Percentiles rank a stretch among this genome's conserved stretches.
Conservation (phyloP, 1,139 yeast species). For the Spencermartinsiella ligniputridi region DNA sequence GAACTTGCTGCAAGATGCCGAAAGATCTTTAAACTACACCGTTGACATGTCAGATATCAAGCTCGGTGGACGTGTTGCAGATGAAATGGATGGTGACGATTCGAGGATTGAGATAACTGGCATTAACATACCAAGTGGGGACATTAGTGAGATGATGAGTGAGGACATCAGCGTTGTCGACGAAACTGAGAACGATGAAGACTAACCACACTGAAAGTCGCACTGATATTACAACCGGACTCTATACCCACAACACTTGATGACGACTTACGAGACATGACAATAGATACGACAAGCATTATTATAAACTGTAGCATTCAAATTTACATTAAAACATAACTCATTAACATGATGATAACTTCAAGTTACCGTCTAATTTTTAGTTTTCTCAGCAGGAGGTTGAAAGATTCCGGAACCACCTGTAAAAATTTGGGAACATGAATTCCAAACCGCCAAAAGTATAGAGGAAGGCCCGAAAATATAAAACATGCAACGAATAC, state of each 20-base stretch:
- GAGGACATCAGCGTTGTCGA: too few species aligned
- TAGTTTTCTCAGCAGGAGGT: neutral
- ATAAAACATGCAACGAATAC: conserved; percentile 31
- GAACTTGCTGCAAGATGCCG: conserved; percentile 21
- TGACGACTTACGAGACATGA: too few species aligned
- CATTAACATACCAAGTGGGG: too few species aligned
- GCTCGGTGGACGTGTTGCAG: conserved; percentile 9
- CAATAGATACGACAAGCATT: too few species aligned
- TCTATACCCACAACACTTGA: too few species aligned
- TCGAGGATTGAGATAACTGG: too few species aligned
- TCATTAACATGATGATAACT: neutral
- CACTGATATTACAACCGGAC: too few species aligned
- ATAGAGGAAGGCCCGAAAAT: conserved; percentile 33
- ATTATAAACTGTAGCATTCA: too few species aligned
- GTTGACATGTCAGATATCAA: conserved; percentile 22
- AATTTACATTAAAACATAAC: too few species aligned
- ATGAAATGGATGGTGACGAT: conserved; percentile 6
- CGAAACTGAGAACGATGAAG: too few species aligned
- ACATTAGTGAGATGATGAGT: too few species aligned
- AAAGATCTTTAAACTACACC: conserved; percentile 18
- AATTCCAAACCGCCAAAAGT: conserved; percentile 23
- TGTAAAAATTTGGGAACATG: conserved; percentile 3
- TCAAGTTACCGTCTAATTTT: neutral
- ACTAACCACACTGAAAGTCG: too few species aligned
- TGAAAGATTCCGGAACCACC: conserved; percentile 3